These are phyloP conservation scores for Aspergillus pseudoterreus DNA, from an alignment of 2,329 filamentous ascomycete species.

Conservation along the genomic window DNA sequence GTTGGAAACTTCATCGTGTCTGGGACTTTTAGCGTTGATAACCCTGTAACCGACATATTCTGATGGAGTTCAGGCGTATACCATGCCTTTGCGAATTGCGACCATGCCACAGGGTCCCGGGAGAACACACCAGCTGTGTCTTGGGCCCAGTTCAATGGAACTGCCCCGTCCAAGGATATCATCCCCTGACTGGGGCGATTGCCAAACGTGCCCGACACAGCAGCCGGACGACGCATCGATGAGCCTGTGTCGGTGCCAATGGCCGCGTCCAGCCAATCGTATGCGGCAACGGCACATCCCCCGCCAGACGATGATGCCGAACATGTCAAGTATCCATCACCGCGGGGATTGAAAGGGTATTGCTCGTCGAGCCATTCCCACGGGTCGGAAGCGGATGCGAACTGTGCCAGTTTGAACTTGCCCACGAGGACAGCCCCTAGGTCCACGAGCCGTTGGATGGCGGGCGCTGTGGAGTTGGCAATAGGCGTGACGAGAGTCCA, in stretches of 20 bases:
- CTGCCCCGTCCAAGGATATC: conserved; percentile 39
- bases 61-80: conserved; percentile 8
- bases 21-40: conserved; percentile 1
- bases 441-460: conserved; percentile 32
- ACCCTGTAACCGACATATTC: conserved; percentile 1
- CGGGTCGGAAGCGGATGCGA: conserved; percentile 27
- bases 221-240: conserved; percentile 46
- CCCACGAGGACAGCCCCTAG: conserved; percentile 33
- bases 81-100: conserved; percentile 10
- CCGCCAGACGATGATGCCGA: conserved; percentile 30
- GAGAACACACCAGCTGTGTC: conserved; percentile 45
- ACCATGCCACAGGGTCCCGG: conserved; percentile 21
- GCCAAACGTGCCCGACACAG: conserved; percentile 43
- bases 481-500: conserved; percentile 22
- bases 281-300: conserved; percentile 33
- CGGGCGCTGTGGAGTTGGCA: conserved; percentile 27
- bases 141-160: conserved; percentile 38
- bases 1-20: conserved; percentile 10
- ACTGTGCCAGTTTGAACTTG: conserved; percentile 34
- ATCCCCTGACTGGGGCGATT: conserved; percentile 44
- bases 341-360: conserved; percentile 36
- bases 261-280: conserved; percentile 40
- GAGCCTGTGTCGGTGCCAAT: conserved; percentile 44
- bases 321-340: conserved; percentile 33
- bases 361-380: conserved; percentile 22